Evolutionary conservation across 2,329 filamentous ascomycete genomes (phyloP).

Genomic region (Ophiocordyceps unilateralis): DNA sequence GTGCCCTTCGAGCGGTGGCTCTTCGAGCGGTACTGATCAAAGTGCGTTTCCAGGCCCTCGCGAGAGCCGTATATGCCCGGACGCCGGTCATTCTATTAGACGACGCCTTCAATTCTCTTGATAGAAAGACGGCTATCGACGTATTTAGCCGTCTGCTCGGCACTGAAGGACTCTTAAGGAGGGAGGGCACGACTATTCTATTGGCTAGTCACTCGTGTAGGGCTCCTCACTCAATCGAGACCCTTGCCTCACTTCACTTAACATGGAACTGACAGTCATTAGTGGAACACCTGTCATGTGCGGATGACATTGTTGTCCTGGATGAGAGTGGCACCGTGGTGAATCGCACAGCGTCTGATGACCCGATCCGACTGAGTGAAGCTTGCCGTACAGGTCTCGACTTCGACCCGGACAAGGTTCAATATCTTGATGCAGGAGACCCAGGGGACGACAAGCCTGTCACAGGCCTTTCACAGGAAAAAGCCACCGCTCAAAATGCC

Average conservation of each 20-base stretch:
- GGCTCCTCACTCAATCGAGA: neutral
- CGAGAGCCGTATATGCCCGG: constrained; percentile 2
- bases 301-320: neutral
- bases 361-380: neutral
- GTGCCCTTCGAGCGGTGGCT: constrained; percentile 5
- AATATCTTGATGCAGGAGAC: neutral
- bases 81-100: constrained; percentile 1
- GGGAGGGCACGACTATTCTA: constrained; percentile 1
- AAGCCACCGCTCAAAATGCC: neutral
- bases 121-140: constrained; percentile 1
- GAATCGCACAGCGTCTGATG: neutral
- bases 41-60: constrained; percentile 1
- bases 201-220: constrained; percentile 1
- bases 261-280: neutral
- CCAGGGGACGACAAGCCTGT: neutral
- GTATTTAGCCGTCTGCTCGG: constrained; percentile 2
- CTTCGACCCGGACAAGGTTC: neutral
- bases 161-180: constrained; percentile 1
- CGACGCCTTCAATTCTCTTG: constrained; percentile 2
- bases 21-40: neutral
- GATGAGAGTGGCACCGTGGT: neutral
- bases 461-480: no score
- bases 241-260: neutral
- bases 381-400: neutral
- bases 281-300: neutral